A percentile compares a stretch with the other conserved stretches of the same genome.
Conservation (phyloP, 2,329 filamentous ascomycete genomes). For the Colletotrichum filicis region DNA sequence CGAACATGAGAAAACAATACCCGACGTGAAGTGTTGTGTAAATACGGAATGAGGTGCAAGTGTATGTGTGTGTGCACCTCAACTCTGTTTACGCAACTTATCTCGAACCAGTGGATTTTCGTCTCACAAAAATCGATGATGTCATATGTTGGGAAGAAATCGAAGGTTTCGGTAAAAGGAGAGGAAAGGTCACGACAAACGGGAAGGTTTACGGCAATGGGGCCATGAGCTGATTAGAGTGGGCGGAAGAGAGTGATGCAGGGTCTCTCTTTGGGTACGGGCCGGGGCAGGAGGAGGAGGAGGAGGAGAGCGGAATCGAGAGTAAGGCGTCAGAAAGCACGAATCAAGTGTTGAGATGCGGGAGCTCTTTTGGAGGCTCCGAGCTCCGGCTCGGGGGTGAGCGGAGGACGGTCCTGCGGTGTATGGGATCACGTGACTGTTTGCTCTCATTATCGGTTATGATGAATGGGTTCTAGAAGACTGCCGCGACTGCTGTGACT, state of each 20-base stretch:
- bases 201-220: neutral
- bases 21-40: neutral
- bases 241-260: neutral
- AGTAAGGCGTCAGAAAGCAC: conserved; percentile 7
- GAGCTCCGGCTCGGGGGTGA: neutral
- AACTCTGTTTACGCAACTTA: neutral
- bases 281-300: neutral
- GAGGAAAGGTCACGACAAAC: neutral
- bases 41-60: neutral
- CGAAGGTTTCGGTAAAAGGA: neutral
- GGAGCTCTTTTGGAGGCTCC: conserved; percentile 1
- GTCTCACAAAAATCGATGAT: conserved; percentile 2
- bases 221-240: neutral
- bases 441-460: neutral
- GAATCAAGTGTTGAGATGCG: conserved; percentile 15
- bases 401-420: neutral
- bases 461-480: too few species aligned
- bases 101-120: neutral
- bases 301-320: neutral
- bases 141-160: neutral
- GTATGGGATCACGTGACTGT: neutral
- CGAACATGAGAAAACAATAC: conserved; percentile 70
- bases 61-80: neutral
- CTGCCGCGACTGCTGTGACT: too few species aligned
- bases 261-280: neutral